Percentiles rank a stretch among this genome's conserved stretches.
phyloP scores from a whole-genome alignment of 768 basidiomycete genomes.

The Mycena metata region DNA sequence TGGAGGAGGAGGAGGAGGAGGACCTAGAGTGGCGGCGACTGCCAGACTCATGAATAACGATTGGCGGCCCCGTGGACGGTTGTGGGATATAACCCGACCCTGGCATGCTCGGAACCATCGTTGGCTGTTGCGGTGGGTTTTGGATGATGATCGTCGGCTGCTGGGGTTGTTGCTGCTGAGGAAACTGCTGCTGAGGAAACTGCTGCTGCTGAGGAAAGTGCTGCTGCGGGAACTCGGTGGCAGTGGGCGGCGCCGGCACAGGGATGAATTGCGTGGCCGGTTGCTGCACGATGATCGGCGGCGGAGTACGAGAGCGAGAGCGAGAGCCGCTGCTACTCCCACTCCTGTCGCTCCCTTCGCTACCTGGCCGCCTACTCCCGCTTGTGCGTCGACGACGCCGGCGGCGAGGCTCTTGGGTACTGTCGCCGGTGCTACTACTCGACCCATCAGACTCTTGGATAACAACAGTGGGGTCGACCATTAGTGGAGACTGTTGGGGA shows the following conservation, averaged over 20 bases:
- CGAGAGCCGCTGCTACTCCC: conserved; percentile 33
- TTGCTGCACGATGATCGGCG: conserved; percentile 18
- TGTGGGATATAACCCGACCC: conserved; percentile 22
- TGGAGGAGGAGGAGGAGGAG: conserved; percentile 19
- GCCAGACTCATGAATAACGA: background rate
- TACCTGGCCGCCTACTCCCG: conserved; percentile 13
- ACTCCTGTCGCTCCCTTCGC: conserved; percentile 29
- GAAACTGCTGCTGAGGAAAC: background rate
- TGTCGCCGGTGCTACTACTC: conserved; percentile 19
- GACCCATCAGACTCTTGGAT: background rate
- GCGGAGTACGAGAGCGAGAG: conserved; percentile 18
- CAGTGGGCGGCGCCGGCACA: conserved; percentile 6
- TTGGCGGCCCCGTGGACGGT: conserved; percentile 6
- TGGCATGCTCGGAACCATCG: background rate
- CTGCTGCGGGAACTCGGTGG: conserved; percentile 12
- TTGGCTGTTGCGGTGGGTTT: conserved; percentile 9
- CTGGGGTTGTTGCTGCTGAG: conserved; percentile 18
- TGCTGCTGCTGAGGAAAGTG: conserved; percentile 3
- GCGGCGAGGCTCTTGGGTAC: background rate
- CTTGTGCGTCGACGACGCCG: conserved; percentile 12
- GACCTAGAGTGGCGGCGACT: conserved; percentile 33
- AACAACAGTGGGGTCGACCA: conserved; percentile 14
- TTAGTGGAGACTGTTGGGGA: conserved; percentile 19
- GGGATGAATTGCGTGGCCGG: conserved; percentile 12
- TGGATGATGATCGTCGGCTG: conserved; percentile 34